phyloP scores from a whole-genome alignment of 2,329 filamentous ascomycete genomes.

The Sordariomycetes sp. region DNA sequence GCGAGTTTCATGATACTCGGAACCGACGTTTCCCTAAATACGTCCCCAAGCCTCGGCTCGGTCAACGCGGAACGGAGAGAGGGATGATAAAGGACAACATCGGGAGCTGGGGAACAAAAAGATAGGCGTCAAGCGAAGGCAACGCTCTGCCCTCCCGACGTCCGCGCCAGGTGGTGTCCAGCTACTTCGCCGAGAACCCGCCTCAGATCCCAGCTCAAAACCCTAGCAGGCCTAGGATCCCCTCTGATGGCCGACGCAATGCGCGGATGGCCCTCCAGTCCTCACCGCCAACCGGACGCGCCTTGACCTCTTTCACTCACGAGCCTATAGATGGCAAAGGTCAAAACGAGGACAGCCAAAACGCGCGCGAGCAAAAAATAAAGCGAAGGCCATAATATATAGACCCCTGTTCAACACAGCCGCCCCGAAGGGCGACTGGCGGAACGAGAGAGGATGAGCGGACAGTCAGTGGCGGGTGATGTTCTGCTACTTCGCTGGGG shows the following conservation, averaged over 20 bases:
- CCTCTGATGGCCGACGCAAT: not conserved
- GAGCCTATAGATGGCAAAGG: not conserved
- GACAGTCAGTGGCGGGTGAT: not conserved
- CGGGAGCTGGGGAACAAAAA: not conserved
- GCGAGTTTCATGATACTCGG: too few relatives aligned
- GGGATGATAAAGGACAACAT: not conserved
- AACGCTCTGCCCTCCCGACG: not conserved
- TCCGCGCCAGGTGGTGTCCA: not conserved
- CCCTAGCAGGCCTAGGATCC: not conserved
- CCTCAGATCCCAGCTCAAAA: not conserved
- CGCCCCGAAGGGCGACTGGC: not conserved
- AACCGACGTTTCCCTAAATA: not conserved
- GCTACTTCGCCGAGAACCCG: not conserved
- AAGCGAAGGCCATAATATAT: not conserved
- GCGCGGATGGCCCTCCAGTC: too few relatives aligned
- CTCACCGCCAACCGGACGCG: too few relatives aligned
- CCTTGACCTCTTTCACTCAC: not conserved
- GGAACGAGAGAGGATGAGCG: not conserved
- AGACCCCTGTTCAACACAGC: not conserved
- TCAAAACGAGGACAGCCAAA: not conserved
- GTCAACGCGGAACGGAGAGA: not conserved
- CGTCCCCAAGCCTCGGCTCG: not conserved
- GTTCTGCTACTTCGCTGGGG: not conserved
- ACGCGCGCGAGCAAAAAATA: not conserved
- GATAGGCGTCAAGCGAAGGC: not conserved